Base-by-base conservation (phyloP, 2,329 filamentous ascomycete species). In the Coniochaeta sp. region DNA sequence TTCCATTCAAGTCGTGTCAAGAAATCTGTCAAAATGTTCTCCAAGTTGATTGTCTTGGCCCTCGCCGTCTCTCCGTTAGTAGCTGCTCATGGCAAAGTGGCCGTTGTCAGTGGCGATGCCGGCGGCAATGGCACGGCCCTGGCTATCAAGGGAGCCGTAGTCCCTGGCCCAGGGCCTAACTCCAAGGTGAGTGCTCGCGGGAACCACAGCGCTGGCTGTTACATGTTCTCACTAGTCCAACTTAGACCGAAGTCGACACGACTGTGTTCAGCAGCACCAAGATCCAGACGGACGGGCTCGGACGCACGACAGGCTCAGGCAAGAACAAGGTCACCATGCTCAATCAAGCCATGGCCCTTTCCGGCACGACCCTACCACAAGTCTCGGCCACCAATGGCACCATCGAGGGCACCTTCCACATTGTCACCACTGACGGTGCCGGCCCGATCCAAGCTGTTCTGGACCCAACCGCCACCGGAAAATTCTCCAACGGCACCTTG, bases 111-210 rank as follows among this genome's bases (percentile, higher is more conserved):
- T 8, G 74, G 74, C 47, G 70, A 76, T 61, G 67, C 67, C 1
- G 75, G 74, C 36, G 75, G 75, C 63, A 78, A 78, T 65, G 71
- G 70, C 24, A 77, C 76, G 1, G 76, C 71, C n/a, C 68, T 77
- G 3, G 76, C 69, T 24, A 78, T 77, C 62, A 65, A 70, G 62
- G 75, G 76, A 52, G 74, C 64, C 38, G 64, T 76, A 59, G 72
- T 79, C 17, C 76, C 77, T 7, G 72, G 72, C 8, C 62, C 74
- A 0, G 76, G 77, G 22, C 65, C 65, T 26, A 79, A 79, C 71
- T 66, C 64, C 36, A 65, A 70, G 60, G 67, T 67, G 11, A 14
- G 62, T 31, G 26, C 24, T 17, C 26, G 17, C 38, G 17, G n/a
- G 3, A 19, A 16, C 17, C 38, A 40, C 16, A 9, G 6, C 38